phyloP scores from a whole-genome alignment of 2,329 filamentous ascomycete genomes.

The Niveomyces coronatus region DNA sequence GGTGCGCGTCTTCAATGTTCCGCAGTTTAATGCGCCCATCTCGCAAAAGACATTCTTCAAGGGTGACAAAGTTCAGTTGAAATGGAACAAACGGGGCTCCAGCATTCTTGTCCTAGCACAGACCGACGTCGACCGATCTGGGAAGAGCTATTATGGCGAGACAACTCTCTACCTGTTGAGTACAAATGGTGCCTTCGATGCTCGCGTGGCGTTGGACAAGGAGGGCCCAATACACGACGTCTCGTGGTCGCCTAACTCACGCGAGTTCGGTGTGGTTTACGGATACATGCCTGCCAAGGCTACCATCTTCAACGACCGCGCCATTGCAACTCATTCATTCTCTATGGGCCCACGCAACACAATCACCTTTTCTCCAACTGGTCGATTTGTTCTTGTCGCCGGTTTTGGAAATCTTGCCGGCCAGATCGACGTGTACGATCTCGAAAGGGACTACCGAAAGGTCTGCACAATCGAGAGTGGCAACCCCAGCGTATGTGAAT shows the following conservation, averaged over 20 bases:
- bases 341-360: constrained; percentile 85
- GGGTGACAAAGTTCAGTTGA: constrained; percentile 95
- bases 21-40: constrained; percentile 69
- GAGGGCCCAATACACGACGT: constrained; percentile 97
- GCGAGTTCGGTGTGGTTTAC: constrained; percentile 95
- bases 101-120: constrained; percentile 90
- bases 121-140: constrained; percentile 95
- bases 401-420: constrained; percentile 96
- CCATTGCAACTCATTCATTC: constrained; percentile 74
- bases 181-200: constrained; percentile 84
- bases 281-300: constrained; percentile 99
- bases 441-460: constrained; percentile 89
- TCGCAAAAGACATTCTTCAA: constrained; percentile 99
- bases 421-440: constrained; percentile 94
- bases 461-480: constrained; percentile 88
- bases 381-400: constrained; percentile 84
- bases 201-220: constrained; percentile 85
- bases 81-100: constrained; percentile 92
- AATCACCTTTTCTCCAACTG: constrained; percentile 86
- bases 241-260: constrained; percentile 95
- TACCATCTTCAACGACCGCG: constrained; percentile 91
- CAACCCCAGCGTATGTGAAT: constrained; percentile 92
- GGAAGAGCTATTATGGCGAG: constrained; percentile 99
- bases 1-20: constrained; percentile 90
- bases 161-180: constrained; percentile 93